Evolutionary conservation across 805 yeast species (phyloP).

Genomic region (Brettanomyces nanus): DNA sequence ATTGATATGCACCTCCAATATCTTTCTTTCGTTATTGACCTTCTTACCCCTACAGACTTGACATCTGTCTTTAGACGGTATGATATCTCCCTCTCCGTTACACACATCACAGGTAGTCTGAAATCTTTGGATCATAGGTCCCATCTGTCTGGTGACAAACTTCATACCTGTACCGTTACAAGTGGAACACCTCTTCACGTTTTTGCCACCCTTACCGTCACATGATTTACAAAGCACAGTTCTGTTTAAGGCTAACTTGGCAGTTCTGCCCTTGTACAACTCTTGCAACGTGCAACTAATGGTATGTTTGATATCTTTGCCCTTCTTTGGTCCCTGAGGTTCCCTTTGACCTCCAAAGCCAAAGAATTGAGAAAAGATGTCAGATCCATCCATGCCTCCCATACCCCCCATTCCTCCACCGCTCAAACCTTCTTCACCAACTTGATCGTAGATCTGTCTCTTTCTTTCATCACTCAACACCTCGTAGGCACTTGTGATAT

Average conservation of each 20-base stretch:
- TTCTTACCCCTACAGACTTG: constrained; percentile 82
- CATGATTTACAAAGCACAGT: constrained; percentile 83
- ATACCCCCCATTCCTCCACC: constrained; percentile 62
- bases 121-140: constrained; percentile 97
- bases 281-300: constrained; percentile 85
- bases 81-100: constrained; percentile 85
- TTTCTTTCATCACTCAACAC: constrained; percentile 80
- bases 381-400: constrained; percentile 44
- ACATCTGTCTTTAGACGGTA: constrained; percentile 85
- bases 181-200: constrained; percentile 73
- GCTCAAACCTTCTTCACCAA: constrained; percentile 86
- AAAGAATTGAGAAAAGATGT: constrained; percentile 52
- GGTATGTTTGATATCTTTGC: constrained; percentile 87
- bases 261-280: constrained; percentile 85
- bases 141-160: constrained; percentile 96
- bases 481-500: constrained; percentile 81
- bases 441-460: constrained; percentile 81
- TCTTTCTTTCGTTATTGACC: constrained; percentile 79
- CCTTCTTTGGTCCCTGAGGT: constrained; percentile 78
- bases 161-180: constrained; percentile 92
- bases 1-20: constrained; percentile 87
- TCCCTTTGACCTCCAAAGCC: constrained; percentile 51
- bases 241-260: constrained; percentile 90
- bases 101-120: constrained; percentile 91
- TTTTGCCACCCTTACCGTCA: constrained; percentile 95